These are phyloP conservation scores for Syncephalastrum contaminatum DNA, from an alignment of 371 early-diverging fungal genomes.

Conservation along the genomic window DNA sequence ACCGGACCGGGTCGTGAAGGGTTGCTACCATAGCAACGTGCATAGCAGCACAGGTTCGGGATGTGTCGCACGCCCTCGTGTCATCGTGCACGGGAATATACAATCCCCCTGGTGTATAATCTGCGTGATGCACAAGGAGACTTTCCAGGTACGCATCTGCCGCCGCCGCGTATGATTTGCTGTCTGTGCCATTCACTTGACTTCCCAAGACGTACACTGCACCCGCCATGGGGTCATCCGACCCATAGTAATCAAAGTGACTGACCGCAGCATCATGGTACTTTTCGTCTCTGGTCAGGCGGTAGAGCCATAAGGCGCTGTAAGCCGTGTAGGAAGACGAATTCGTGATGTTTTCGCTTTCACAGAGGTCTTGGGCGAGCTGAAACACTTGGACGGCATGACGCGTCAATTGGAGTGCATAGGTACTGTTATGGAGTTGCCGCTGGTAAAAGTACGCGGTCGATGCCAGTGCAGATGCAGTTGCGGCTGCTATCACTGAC, in stretches of 20 bases:
- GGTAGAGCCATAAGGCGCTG: slow-evolving; percentile 60
- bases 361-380: no score
- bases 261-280: slow-evolving; percentile 30
- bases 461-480: slow-evolving; percentile 56
- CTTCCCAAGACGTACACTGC: slow-evolving; percentile 38
- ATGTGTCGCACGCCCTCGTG: slow-evolving; percentile 35
- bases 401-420: slow-evolving; percentile 24
- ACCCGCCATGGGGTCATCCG: slow-evolving; percentile 44
- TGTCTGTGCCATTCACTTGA: slow-evolving; percentile 8
- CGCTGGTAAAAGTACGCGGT: slow-evolving; percentile 20
- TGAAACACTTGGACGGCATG: no score
- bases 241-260: slow-evolving; percentile 28
- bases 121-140: slow-evolving; percentile 16
- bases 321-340: slow-evolving; percentile 47
- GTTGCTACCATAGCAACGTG: slow-evolving; percentile 23
- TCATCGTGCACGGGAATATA: slow-evolving; percentile 32
- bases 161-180: slow-evolving; percentile 15
- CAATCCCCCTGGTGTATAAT: slow-evolving; percentile 43
- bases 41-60: slow-evolving; percentile 20
- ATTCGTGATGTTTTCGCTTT: slow-evolving; percentile 44
- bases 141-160: slow-evolving; percentile 23
- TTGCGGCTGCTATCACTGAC: slow-evolving; percentile 60
- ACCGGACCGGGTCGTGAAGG: slow-evolving; percentile 13
- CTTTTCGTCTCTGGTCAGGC: slow-evolving; percentile 35
- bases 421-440: slow-evolving; percentile 37